Evolutionary conservation across 2,329 filamentous ascomycete species (phyloP).

Genomic region (Penicillium sp.): DNA sequence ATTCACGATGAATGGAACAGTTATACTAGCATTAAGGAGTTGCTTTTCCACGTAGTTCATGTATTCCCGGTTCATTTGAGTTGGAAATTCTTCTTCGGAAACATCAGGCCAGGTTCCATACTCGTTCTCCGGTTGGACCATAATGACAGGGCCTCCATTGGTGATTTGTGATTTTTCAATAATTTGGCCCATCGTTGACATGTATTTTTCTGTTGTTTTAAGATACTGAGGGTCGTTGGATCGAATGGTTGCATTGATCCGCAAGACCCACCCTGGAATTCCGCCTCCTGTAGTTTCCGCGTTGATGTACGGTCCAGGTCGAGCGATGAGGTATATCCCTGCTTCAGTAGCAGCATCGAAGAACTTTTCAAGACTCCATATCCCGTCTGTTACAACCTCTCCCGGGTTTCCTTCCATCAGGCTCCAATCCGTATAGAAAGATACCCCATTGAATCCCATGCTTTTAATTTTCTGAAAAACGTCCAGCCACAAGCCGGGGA

Average conservation of each 20-base stretch:
- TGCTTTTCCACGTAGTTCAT: slow-evolving; percentile 70
- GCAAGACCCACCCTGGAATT: slow-evolving; percentile 75
- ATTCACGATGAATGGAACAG: slow-evolving; percentile 74
- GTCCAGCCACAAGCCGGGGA: slow-evolving; percentile 67
- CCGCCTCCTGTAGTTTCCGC: slow-evolving; percentile 75
- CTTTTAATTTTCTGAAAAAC: slow-evolving; percentile 81
- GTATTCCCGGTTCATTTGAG: slow-evolving; percentile 61
- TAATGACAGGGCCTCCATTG: slow-evolving; percentile 75
- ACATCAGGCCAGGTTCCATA: slow-evolving; percentile 55
- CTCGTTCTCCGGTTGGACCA: slow-evolving; percentile 81
- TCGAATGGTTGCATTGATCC: slow-evolving; percentile 59
- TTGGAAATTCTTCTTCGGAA: slow-evolving; percentile 10
- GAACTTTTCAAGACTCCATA: slow-evolving; percentile 67
- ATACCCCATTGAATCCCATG: slow-evolving; percentile 74
- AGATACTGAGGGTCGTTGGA: slow-evolving; percentile 61
- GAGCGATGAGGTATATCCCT: slow-evolving; percentile 70
- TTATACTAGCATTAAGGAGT: slow-evolving; percentile 66
- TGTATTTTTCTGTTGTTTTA: slow-evolving; percentile 55
- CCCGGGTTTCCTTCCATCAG: slow-evolving; percentile 68
- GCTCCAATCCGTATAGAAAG: slow-evolving; percentile 57
- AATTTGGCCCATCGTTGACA: slow-evolving; percentile 61
- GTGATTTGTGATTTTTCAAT: slow-evolving; percentile 67
- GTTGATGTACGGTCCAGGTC: slow-evolving; percentile 74
- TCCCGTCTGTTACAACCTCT: slow-evolving; percentile 64
- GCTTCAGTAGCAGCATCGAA: slow-evolving; percentile 14